Conservation (phyloP, 805 yeast genomes). For the Lipomyces spencermartinsiae region DNA sequence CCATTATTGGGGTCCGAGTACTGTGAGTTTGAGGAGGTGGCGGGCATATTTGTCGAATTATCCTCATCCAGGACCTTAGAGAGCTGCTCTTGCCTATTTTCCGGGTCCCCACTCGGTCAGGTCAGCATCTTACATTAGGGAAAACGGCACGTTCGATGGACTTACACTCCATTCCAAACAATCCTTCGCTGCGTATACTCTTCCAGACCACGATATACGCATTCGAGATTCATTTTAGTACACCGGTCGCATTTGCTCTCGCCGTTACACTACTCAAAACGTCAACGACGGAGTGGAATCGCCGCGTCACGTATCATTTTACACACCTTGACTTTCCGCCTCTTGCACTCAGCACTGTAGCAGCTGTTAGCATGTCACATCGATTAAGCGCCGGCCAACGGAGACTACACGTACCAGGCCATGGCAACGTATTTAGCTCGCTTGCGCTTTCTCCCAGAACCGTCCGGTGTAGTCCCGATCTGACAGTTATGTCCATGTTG, state of each 20-base stretch:
- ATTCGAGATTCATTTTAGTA: conserved; percentile 31
- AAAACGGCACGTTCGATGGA: not conserved
- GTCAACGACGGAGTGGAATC: not conserved
- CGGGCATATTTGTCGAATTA: not conserved
- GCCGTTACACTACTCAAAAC: conserved; percentile 39
- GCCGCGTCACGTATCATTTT: not conserved
- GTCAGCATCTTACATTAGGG: not conserved
- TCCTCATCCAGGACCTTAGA: not conserved
- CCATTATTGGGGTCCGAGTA: not conserved
- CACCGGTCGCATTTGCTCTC: conserved; percentile 39
- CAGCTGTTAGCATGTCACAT: not conserved
- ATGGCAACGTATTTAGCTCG: conserved; percentile 34
- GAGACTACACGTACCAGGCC: conserved; percentile 29
- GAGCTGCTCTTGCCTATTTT: not conserved
- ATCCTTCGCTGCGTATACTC: conserved; percentile 8
- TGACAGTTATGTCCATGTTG: not conserved
- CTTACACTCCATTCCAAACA: conserved; percentile 16
- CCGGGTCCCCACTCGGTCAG: not conserved
- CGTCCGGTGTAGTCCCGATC: not conserved
- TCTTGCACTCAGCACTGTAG: conserved; percentile 37
- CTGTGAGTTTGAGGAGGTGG: not conserved
- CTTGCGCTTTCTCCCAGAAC: conserved; percentile 10
- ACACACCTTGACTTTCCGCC: conserved; percentile 40
- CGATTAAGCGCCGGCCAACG: not conserved
- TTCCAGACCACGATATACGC: conserved; percentile 33